A percentile compares a stretch with the other conserved stretches of the same genome.
These are phyloP conservation scores for Trametes cingulata DNA, from an alignment of 768 basidiomycete species.

Conservation along the genomic window DNA sequence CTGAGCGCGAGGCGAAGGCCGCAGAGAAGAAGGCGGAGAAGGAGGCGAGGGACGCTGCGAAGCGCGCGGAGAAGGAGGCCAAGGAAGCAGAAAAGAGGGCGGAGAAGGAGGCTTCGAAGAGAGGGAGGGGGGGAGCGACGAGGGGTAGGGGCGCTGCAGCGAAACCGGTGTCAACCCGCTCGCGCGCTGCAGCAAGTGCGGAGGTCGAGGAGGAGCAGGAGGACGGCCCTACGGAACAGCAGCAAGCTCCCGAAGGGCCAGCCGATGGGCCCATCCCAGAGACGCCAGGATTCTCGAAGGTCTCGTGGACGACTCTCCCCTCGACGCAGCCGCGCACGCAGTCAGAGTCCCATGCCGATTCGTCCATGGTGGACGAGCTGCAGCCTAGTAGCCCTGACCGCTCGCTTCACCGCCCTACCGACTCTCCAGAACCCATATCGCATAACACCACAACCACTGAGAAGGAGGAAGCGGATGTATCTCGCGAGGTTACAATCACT, in stretches of 20 bases:
- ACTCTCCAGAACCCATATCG: not conserved
- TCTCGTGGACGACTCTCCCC: slow-evolving; percentile 35
- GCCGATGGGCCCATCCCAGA: not conserved
- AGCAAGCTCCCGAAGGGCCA: not conserved
- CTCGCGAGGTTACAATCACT: slow-evolving; percentile 11
- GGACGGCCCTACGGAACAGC: not conserved
- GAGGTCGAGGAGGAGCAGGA: not conserved
- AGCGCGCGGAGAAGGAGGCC: slow-evolving; percentile 24
- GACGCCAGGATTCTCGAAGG: slow-evolving; percentile 2
- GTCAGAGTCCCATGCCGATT: slow-evolving; percentile 19
- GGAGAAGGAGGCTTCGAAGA: slow-evolving; percentile 8
- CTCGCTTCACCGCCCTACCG: not conserved
- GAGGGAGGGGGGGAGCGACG: not conserved
- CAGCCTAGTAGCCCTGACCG: slow-evolving; percentile 34
- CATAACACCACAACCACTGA: not conserved
- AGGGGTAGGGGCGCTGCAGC: not conserved
- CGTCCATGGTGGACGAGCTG: slow-evolving; percentile 38
- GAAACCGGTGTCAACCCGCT: slow-evolving; percentile 13
- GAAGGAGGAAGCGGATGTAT: slow-evolving; percentile 9
- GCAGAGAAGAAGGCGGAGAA: slow-evolving; percentile 17
- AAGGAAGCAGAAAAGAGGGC: slow-evolving; percentile 16
- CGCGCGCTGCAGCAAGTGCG: not conserved
- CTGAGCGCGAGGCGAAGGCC: slow-evolving; percentile 23
- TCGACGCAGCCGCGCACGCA: slow-evolving; percentile 23
- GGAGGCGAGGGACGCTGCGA: slow-evolving; percentile 15